Evolutionary conservation across 78 protist species (phyloP), one percentile per base, ranked within the genome.

Genomic region (Dictyostelium capitatum): DNA sequence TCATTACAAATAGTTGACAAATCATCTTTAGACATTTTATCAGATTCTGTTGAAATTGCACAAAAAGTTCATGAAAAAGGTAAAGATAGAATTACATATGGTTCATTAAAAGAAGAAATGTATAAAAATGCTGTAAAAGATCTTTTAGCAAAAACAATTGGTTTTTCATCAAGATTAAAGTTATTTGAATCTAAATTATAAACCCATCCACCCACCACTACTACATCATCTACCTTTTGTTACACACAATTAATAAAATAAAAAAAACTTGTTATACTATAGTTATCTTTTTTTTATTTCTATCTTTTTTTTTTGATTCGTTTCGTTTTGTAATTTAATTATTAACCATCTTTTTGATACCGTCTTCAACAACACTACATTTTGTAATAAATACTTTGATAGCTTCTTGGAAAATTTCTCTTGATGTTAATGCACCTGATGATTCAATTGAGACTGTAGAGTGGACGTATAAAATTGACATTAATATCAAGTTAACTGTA

Each of bases 381-480:
- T 92, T 92, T 25, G 70, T 81, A 65, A 92, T 74, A 25, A 92
- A 84, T 20, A 92, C 79, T 65, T 83, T 73, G 41, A 92, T 20
- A 20, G 95, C 95, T 46, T 92, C 91, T 72, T 80, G 81, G 48
- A 92, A 92, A 30, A 92, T 64, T 67, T 64, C 67, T 69, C 80
- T 82, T 41, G 95, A 82, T 57, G 20, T 62, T 41, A 92, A 51
- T 17, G 85, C 81, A 46, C 95, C 95, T 30, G 84, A 59, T 67
- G 95, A 83, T 74, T 92, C 95, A 30, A 92, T 92, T 64, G 95
- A 92, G 80, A 83, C 95, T 80, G 23, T 59, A 69, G 2, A 5
- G 2, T 23, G 28, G 20, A 65, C 4, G 2, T 37, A 72, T 14
- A 43, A 37, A 70, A 43, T 37, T 1, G 19, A 72, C 1, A 37